Evolutionary conservation across 163 green algal species (phyloP).

Genomic region (Scenedesmus sp.): DNA sequence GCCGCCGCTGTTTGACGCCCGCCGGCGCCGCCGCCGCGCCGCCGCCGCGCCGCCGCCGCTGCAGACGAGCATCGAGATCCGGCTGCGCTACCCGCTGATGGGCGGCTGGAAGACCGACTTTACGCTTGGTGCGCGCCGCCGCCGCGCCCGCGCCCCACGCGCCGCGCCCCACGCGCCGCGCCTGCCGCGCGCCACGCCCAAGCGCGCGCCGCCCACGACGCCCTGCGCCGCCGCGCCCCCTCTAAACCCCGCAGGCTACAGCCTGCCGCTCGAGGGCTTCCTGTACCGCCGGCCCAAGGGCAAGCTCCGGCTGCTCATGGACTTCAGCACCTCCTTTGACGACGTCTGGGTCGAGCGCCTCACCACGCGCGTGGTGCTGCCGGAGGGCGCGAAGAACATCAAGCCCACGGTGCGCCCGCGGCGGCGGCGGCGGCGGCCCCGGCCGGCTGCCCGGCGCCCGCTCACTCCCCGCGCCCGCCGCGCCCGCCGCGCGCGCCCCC

Average conservation of each 20-base stretch:
- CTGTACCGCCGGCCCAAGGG: constrained; percentile 45
- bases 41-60: constrained; percentile 13
- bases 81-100: constrained; percentile 87
- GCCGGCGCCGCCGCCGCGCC: not conserved
- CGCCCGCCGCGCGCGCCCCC: too few species aligned
- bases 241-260: constrained; percentile 75
- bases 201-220: too few species aligned
- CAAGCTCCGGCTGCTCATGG: constrained; percentile 60
- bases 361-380: constrained; percentile 71
- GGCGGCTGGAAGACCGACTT: constrained; percentile 90
- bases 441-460: too few species aligned
- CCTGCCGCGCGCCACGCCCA: too few species aligned
- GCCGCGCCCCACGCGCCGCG: too few species aligned
- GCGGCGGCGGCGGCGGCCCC: not conserved
- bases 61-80: constrained; percentile 70
- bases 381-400: constrained; percentile 72
- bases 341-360: constrained; percentile 71
- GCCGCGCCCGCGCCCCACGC: too few species aligned
- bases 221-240: too few species aligned
- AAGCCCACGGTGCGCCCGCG: constrained; percentile 22
- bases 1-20: not conserved
- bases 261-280: constrained; percentile 60
- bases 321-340: constrained; percentile 69
- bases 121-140: constrained; percentile 74
- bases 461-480: too few species aligned